phyloP scores from a whole-genome alignment of 805 yeast genomes.

The Debaryomyces maramus region DNA sequence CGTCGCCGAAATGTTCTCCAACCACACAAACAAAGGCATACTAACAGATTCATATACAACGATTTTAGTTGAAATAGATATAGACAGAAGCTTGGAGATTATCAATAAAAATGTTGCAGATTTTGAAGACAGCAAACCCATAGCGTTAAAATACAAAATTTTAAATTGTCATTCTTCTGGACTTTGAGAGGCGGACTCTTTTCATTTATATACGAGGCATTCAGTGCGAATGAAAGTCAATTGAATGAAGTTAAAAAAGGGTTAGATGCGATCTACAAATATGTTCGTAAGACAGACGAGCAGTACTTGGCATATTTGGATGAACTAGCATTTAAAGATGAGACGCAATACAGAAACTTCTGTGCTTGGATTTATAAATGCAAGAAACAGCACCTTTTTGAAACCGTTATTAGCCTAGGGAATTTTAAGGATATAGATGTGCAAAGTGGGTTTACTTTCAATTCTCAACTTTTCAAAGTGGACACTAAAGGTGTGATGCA shows the following conservation, averaged over 20 bases:
- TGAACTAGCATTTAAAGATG: background rate
- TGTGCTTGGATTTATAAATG: background rate
- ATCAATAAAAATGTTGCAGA: background rate
- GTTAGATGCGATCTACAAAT: background rate
- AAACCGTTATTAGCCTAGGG: background rate
- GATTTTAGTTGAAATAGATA: background rate
- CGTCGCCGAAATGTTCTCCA: conserved; percentile 1
- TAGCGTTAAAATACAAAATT: background rate
- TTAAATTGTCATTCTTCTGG: conserved; percentile 1
- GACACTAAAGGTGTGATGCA: background rate
- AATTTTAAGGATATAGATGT: conserved; percentile 1
- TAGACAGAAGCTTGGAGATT: background rate
- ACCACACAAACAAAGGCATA: conserved; percentile 1
- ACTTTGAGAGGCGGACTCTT: background rate
- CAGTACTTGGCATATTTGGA: conserved; percentile 1
- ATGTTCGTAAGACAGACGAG: background rate
- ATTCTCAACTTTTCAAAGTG: conserved; percentile 2
- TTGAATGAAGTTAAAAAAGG: background rate
- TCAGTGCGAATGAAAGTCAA: background rate
- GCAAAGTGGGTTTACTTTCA: conserved; percentile 1
- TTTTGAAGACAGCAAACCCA: background rate
- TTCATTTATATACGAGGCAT: conserved; percentile 1
- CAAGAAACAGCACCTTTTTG: background rate
- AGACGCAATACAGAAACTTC: background rate
- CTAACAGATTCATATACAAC: conserved; percentile 2